Base-by-base conservation (phyloP, 2,329 filamentous ascomycete genomes). In the Trichoderma lentiforme region DNA sequence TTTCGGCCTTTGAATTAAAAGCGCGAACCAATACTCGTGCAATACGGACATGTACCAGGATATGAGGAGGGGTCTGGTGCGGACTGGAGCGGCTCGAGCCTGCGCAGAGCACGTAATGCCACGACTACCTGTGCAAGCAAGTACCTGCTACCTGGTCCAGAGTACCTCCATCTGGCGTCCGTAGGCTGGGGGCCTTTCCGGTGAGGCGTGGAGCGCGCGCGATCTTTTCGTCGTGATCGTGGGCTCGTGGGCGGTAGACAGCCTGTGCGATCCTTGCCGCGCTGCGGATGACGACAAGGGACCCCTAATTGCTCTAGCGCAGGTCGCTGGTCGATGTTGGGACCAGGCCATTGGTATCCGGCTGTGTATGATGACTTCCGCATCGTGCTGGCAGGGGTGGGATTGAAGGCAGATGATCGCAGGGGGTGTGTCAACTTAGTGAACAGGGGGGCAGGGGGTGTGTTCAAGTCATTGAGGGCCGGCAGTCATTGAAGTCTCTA, bases 301-400 rank as follows among this genome's bases (percentile, higher is more conserved):
- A 34, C 11, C 62, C 34, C 63, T 43, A n/a, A 61, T 61, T 30
- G 57, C 57, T 62, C 62, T 71, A 67, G 70, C 63, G 63, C 63
- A 58, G 63, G 70, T 61, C 61, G 70, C 63, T 62, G 56, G 66
- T 67, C 62, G 39, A 66, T 65, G 70, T 67, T 66, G 57, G 66
- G 66, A 70, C 66, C 66, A 70, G 66, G 57, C 66, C 66, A 71
- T 71, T 71, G 61, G 70, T 65, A 58, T 56, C 63, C 62, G 63
- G 69, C 69, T 63, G 61, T 36, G 24, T 15, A 26, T n/a, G 57
- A 62, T 68, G 26, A 65, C 69, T 71, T 58, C 66, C 66, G 66
- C 66, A 70, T 70, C 28, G 30, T 68, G 30, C 57, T 68, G 65
- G 43, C 57, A 60, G 67, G 57, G 67, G 57, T 32, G 56, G 28